phyloP scores from a whole-genome alignment of 345 rosid genomes.

The Microcos paniculata region DNA sequence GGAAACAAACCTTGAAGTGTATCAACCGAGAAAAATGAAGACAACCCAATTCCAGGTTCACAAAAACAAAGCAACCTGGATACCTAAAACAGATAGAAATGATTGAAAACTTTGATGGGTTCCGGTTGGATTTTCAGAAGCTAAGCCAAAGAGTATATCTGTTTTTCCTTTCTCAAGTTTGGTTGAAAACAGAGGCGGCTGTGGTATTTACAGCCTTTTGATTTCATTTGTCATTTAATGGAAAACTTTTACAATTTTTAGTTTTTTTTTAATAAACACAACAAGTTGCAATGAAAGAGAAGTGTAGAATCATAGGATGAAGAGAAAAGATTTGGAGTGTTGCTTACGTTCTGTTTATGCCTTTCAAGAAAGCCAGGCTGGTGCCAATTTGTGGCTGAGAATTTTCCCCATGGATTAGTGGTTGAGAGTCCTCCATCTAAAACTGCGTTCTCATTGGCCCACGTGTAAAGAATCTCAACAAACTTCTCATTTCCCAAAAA shows the following conservation, averaged over 20 bases:
- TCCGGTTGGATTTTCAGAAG: background rate
- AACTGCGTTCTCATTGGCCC: constrained; percentile 29
- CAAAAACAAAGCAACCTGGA: constrained; percentile 10
- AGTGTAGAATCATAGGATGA: background rate
- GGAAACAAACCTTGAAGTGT: constrained; percentile 16
- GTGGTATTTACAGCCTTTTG: background rate
- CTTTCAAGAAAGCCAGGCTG: background rate
- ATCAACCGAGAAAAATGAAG: constrained; percentile 1
- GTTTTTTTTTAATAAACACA: background rate
- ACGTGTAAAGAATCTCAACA: constrained; percentile 16
- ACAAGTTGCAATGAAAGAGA: background rate
- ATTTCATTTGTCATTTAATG: background rate
- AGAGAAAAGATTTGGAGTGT: background rate
- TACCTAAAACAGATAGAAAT: background rate
- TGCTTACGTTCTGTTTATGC: background rate
- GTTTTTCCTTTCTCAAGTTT: background rate
- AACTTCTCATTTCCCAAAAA: background rate
- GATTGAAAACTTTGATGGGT: background rate
- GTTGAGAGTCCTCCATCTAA: constrained; percentile 46
- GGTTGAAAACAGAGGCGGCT: constrained; percentile 18
- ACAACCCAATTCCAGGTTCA: constrained; percentile 15
- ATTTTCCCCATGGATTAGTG: constrained; percentile 32
- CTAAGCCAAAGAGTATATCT: constrained; percentile 1
- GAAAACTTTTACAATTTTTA: background rate
- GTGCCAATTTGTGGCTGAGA: constrained; percentile 42